Percentiles rank a stretch among this genome's conserved stretches.
phyloP scores from a whole-genome alignment of 768 basidiomycete genomes.

The Pseudohyphozyma bogoriensis region DNA sequence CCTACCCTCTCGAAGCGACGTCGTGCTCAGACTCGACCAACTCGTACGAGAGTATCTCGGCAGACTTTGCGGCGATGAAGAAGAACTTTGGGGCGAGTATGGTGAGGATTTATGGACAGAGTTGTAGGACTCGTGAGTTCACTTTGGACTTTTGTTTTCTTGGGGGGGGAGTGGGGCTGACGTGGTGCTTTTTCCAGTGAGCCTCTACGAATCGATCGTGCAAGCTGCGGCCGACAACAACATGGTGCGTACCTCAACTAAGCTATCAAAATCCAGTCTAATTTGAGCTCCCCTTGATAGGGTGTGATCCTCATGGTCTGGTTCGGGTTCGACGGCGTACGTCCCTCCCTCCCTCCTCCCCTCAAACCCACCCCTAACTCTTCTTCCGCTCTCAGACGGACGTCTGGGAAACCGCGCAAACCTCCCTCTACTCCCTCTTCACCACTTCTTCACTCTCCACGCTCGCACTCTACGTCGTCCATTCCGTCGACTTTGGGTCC shows the following conservation, averaged over 20 bases:
- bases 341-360: too few species aligned
- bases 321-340: not conserved
- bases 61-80: constrained; percentile 25
- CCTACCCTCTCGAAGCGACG: not conserved
- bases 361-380: not conserved
- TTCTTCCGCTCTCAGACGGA: not conserved
- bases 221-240: constrained; percentile 15
- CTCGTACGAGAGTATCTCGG: constrained; percentile 10
- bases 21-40: constrained; percentile 23
- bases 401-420: constrained; percentile 12
- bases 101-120: constrained; percentile 25
- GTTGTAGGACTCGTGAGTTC: constrained; percentile 21
- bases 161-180: too few species aligned
- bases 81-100: constrained; percentile 26
- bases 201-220: constrained; percentile 24
- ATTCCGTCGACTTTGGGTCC: constrained; percentile 26
- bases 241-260: constrained; percentile 12
- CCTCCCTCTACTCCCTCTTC: constrained; percentile 16
- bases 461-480: constrained; percentile 27
- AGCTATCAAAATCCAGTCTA: not conserved
- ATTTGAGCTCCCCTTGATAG: too few species aligned
- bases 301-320: not conserved
- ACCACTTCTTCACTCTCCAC: constrained; percentile 1
- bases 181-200: too few species aligned
- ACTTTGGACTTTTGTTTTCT: too few species aligned